Evolutionary conservation across 2,329 filamentous ascomycete genomes (phyloP), one percentile per base, ranked within the genome.

Genomic region (Penicillium sp.): DNA sequence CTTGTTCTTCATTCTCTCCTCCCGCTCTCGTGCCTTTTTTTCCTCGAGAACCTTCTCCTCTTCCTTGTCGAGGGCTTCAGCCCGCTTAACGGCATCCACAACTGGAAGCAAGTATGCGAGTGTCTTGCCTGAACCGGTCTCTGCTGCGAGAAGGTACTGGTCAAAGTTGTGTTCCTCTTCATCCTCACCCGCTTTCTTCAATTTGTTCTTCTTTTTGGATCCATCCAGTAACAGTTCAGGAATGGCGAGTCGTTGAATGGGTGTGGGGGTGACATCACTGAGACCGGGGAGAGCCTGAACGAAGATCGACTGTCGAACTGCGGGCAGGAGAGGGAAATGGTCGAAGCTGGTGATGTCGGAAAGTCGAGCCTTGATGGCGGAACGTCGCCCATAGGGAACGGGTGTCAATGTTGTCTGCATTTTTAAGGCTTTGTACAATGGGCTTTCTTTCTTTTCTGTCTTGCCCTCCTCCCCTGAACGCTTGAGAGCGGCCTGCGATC

Each of bases 101-200:
- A 87, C 82, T 0, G 94, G 95, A 5, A 97, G 75, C 5, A 97
- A 78, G 69, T 99, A 99, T 8, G 94, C 91, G 58, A 99, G 78
- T 1, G 94, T 99, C 78, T 99, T 99, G 56, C 94, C 94, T 0
- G 94, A 97, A 11, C 94, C 94, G 0, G 94, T 99, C 78, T 99
- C 94, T 10, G 94, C 94, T 4, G 94, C 94, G 46, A 99, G 80
- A 11, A 99, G 80, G 68, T 90, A 97, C 48, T 85, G 80, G 50
- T 85, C 77, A 66, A 83, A 75, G 78, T 82, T 56, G 75, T 74
- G 61, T 67, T 80, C 52, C 58, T 69, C 59, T 45, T 74, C 70
- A 29, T 72, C 59, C 10, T 53, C 50, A 6, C 32, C 46, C 36
- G 52, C 41, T 55, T 67, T 61, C 40, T 64, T 66, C n/a, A 63